Evolutionary conservation across 352 stramenopile genomes (phyloP).

Genomic region (Globisporangium megalacanthum): DNA sequence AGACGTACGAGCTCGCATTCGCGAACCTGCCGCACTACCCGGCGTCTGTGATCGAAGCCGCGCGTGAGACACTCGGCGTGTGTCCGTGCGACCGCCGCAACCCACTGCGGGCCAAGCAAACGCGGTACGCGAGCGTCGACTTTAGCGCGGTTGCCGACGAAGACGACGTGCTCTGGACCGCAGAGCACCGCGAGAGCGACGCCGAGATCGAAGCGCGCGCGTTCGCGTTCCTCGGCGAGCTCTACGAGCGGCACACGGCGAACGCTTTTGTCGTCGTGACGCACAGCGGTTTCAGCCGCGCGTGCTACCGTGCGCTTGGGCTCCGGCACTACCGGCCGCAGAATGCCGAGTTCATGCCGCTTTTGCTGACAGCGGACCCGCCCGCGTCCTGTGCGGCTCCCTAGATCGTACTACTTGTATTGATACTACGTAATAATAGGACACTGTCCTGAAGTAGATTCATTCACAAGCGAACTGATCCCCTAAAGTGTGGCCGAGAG

Average conservation of each 20-base stretch:
- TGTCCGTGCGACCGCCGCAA: conserved; percentile 60
- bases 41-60: conserved; percentile 47
- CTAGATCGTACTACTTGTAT: too few relatives aligned
- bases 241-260: conserved; percentile 32
- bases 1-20: conserved; percentile 51
- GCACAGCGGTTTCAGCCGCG: conserved; percentile 63
- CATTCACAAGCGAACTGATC: too few relatives aligned
- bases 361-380: conserved; percentile 30
- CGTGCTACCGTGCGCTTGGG: conserved; percentile 47
- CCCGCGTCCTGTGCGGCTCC: too few relatives aligned
- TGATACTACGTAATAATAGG: too few relatives aligned
- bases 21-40: conserved; percentile 21
- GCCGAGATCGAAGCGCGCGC: conserved; percentile 52
- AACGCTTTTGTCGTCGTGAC: conserved; percentile 47
- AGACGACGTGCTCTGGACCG: conserved; percentile 48
- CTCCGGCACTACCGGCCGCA: conserved; percentile 60
- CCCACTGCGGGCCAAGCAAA: conserved; percentile 27
- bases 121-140: conserved; percentile 40
- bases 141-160: conserved; percentile 39
- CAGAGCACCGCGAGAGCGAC: conserved; percentile 52
- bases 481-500: too few relatives aligned
- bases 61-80: conserved; percentile 59
- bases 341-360: conserved; percentile 64
- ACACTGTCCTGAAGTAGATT: too few relatives aligned
- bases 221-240: conserved; percentile 38